These are phyloP conservation scores for Trichoderma afroharzianum DNA, from an alignment of 2,329 filamentous ascomycete species.

Conservation along the genomic window DNA sequence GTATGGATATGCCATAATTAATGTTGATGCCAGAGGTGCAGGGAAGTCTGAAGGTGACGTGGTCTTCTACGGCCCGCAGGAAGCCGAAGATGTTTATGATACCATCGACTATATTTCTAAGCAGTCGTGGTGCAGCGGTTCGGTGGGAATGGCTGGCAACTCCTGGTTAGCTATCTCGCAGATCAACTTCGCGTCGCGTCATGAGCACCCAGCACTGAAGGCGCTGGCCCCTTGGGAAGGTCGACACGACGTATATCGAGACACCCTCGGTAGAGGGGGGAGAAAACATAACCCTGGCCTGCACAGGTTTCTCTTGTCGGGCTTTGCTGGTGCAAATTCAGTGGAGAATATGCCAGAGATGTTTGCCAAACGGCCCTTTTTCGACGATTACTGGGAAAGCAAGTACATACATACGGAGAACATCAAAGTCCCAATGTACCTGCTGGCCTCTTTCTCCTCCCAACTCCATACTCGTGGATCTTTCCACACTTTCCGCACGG, in stretches of 20 bases:
- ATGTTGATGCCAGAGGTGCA: constrained; percentile 29
- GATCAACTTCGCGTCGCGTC: not conserved
- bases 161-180: constrained; percentile 16
- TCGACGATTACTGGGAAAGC: not conserved
- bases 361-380: not conserved
- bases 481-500: not conserved
- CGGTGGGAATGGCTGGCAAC: constrained; percentile 27
- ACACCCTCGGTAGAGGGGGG: not conserved
- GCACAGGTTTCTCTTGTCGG: not conserved
- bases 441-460: not conserved
- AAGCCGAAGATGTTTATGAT: constrained; percentile 26
- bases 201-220: not conserved
- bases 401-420: not conserved
- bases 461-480: not conserved
- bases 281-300: not conserved
- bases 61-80: constrained; percentile 23
- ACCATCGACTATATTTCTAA: constrained; percentile 24
- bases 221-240: not conserved
- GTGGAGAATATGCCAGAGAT: not conserved
- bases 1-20: constrained; percentile 29
- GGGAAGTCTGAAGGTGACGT: constrained; percentile 28
- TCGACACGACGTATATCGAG: not conserved
- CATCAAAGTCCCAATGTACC: not conserved
- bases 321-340: not conserved
- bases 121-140: constrained; percentile 27